A percentile compares a stretch with the other conserved stretches of the same genome.
phyloP scores from a whole-genome alignment of 2,329 filamentous ascomycete genomes.

The Sarocladium kiliense region DNA sequence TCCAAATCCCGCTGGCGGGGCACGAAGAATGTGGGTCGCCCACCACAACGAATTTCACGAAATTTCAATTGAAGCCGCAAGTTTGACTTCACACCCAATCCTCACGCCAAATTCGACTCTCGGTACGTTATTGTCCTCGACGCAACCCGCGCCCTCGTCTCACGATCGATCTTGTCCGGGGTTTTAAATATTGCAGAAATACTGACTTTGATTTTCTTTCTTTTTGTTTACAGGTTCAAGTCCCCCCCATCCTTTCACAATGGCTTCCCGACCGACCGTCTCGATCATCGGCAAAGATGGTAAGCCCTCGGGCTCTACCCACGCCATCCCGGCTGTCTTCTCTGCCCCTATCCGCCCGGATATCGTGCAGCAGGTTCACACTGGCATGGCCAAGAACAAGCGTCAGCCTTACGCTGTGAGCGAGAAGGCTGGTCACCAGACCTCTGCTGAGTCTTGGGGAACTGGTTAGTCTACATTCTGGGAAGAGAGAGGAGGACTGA shows the following conservation, averaged over 20 bases:
- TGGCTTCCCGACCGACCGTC: constrained; percentile 96
- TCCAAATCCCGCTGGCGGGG: not conserved
- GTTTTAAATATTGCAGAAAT: not conserved
- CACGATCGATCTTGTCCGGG: not conserved
- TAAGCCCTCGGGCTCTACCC: constrained; percentile 80
- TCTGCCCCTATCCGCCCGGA: constrained; percentile 94
- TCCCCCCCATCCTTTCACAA: constrained; percentile 46
- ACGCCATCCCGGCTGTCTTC: constrained; percentile 96
- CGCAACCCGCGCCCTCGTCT: constrained; percentile 10
- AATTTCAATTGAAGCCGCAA: not conserved
- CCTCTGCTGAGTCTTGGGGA: constrained; percentile 99
- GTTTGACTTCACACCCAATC: not conserved
- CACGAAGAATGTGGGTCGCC: not conserved
- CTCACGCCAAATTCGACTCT: constrained; percentile 7
- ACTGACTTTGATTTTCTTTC: constrained; percentile 9
- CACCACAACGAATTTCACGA: not conserved
- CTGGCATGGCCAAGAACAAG: constrained; percentile 99
- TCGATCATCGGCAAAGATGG: constrained; percentile 96
- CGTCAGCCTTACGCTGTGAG: constrained; percentile 98
- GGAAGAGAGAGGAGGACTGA: not conserved
- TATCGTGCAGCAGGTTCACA: constrained; percentile 99
- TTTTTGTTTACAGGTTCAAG: constrained; percentile 19
- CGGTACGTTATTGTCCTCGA: constrained; percentile 3
- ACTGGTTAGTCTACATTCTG: constrained; percentile 65
- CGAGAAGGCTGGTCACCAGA: constrained; percentile 99